phyloP scores from a whole-genome alignment of 2,329 filamentous ascomycete species.

The Microdochium bolleyi region DNA sequence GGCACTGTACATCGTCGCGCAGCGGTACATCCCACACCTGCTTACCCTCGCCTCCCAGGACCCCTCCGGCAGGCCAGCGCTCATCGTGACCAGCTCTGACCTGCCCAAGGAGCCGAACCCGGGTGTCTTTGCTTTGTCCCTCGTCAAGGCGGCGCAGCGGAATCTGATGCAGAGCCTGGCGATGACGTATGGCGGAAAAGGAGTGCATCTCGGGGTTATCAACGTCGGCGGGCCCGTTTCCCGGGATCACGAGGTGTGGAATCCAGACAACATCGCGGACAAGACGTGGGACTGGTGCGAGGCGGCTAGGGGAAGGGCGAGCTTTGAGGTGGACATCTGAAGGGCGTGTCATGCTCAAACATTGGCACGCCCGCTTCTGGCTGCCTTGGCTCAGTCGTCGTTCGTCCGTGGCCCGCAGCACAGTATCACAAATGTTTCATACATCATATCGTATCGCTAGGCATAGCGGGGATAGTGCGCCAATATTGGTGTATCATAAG shows the following conservation, averaged over 20 bases:
- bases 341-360: too few species aligned
- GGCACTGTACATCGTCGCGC: slow-evolving; percentile 35
- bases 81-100: slow-evolving; percentile 39
- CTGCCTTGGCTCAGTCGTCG: too few species aligned
- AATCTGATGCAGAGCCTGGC: slow-evolving; percentile 37
- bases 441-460: too few species aligned
- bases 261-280: slow-evolving; percentile 35
- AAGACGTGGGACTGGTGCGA: slow-evolving; percentile 34
- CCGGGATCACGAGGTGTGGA: slow-evolving; percentile 28
- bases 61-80: slow-evolving; percentile 25
- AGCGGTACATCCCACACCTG: slow-evolving; percentile 36
- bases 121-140: slow-evolving; percentile 36
- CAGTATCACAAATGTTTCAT: too few species aligned
- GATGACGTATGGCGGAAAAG: slow-evolving; percentile 24
- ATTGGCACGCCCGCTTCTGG: too few species aligned
- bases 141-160: slow-evolving; percentile 42
- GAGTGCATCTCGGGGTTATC: slow-evolving; percentile 38
- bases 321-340: slow-evolving; percentile 21
- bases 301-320: slow-evolving; percentile 23
- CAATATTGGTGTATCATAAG: not conserved
- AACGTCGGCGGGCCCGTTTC: slow-evolving; percentile 33
- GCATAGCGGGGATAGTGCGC: too few species aligned
- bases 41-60: slow-evolving; percentile 21
- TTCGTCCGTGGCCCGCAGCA: too few species aligned
- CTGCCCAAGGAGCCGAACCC: slow-evolving; percentile 38